Conservation (phyloP, 768 basidiomycete genomes). For the Pulveroboletus sp. region DNA sequence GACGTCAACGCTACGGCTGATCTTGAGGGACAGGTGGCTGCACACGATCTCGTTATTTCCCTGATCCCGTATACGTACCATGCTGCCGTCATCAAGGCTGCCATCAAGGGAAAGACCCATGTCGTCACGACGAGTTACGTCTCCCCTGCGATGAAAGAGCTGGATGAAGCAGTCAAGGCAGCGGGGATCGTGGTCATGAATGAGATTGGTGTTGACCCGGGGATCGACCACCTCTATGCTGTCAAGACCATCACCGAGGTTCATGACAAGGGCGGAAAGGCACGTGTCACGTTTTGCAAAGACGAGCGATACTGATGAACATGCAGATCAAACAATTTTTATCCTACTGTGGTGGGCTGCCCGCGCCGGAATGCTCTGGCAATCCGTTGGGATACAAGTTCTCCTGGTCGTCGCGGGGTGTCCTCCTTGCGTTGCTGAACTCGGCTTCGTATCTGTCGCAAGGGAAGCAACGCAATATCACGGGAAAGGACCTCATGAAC, state of each 20-base stretch:
- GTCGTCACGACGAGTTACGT: constrained; percentile 98
- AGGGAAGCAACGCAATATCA: constrained; percentile 61
- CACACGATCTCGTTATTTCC: constrained; percentile 91
- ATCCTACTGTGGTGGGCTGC: constrained; percentile 95
- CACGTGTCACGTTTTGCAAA: constrained; percentile 25
- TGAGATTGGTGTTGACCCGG: constrained; percentile 96
- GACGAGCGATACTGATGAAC: neutral
- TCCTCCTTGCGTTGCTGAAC: constrained; percentile 93
- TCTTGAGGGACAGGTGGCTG: constrained; percentile 78
- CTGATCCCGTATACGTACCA: constrained; percentile 96
- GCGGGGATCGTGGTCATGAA: constrained; percentile 96
- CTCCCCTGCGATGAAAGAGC: constrained; percentile 84
- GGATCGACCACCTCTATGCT: constrained; percentile 92
- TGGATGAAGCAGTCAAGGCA: constrained; percentile 75
- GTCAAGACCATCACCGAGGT: constrained; percentile 93
- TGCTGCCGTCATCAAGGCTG: constrained; percentile 83
- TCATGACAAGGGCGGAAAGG: constrained; percentile 93
- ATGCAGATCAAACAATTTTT: constrained; percentile 82
- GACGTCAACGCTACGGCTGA: constrained; percentile 72
- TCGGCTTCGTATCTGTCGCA: constrained; percentile 74
- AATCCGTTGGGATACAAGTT: constrained; percentile 99
- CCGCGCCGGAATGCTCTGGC: constrained; percentile 84
- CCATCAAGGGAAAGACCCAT: constrained; percentile 78
- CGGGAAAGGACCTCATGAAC: constrained; percentile 84
- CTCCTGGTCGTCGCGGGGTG: constrained; percentile 96